These are phyloP conservation scores for Pseudogymnoascus sp. DNA, from an alignment of 2,329 filamentous ascomycete species.

Conservation along the genomic window DNA sequence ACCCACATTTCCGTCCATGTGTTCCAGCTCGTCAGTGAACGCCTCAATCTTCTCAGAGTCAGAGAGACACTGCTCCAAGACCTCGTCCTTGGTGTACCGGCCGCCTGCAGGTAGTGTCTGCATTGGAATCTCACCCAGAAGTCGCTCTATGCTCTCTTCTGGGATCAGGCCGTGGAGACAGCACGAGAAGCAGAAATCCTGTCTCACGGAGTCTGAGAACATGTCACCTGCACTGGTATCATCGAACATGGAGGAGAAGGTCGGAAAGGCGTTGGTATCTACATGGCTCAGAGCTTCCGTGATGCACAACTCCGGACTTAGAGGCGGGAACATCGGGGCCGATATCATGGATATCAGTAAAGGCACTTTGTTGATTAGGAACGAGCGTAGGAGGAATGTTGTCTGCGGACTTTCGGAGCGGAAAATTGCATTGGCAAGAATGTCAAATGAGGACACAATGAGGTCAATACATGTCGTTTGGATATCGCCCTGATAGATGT, in stretches of 20 bases:
- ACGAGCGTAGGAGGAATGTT: conserved; percentile 74
- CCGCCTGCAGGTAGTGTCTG: conserved; percentile 68
- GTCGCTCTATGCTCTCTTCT: conserved; percentile 66
- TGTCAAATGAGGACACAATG: conserved; percentile 81
- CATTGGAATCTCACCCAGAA: conserved; percentile 80
- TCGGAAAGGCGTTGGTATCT: conserved; percentile 56
- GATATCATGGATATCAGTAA: conserved; percentile 52
- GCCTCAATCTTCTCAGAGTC: conserved; percentile 71
- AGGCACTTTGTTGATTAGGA: conserved; percentile 70
- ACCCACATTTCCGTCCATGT: conserved; percentile 85
- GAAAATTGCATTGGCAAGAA: conserved; percentile 80
- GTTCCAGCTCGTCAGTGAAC: conserved; percentile 75
- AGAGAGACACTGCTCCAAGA: conserved; percentile 70
- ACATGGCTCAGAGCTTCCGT: conserved; percentile 58
- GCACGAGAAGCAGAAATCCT: conserved; percentile 85
- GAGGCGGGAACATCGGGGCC: conserved; percentile 49
- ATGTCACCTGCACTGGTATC: conserved; percentile 48
- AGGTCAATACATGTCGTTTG: conserved; percentile 74
- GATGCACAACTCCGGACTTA: conserved; percentile 58
- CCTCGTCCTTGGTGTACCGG: conserved; percentile 68
- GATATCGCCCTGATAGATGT: conserved; percentile 57
- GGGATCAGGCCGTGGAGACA: conserved; percentile 80
- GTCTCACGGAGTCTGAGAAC: conserved; percentile 60
- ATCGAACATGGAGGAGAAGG: conserved; percentile 57
- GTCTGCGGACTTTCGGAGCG: conserved; percentile 53